These are phyloP conservation scores for Leucosporidium yakuticum DNA, from an alignment of 768 basidiomycete species.

Conservation along the genomic window DNA sequence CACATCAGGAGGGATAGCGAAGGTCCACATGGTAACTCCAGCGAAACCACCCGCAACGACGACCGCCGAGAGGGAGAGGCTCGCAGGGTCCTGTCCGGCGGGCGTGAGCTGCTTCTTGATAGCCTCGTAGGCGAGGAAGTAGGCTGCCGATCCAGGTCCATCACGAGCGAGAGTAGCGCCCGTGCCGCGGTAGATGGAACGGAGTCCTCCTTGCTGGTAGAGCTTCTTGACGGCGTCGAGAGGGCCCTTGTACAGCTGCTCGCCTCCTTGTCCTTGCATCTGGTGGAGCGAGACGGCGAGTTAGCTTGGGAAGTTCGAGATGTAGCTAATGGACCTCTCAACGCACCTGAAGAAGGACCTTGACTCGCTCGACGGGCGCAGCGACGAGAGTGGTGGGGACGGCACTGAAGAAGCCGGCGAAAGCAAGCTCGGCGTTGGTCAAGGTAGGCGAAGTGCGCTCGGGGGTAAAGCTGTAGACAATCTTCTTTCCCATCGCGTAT, in stretches of 20 bases:
- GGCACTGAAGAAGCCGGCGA: slow-evolving; percentile 90
- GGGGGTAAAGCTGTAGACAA: slow-evolving; percentile 75
- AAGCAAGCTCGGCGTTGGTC: slow-evolving; percentile 71
- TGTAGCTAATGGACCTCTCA: neutral
- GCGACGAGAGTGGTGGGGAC: slow-evolving; percentile 84
- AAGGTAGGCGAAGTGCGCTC: slow-evolving; percentile 60
- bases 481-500: slow-evolving; percentile 83
- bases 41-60: slow-evolving; percentile 89
- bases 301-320: slow-evolving; percentile 12
- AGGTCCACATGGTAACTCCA: slow-evolving; percentile 95
- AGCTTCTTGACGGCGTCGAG: slow-evolving; percentile 81
- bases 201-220: slow-evolving; percentile 87
- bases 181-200: slow-evolving; percentile 86
- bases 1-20: slow-evolving; percentile 95
- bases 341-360: slow-evolving; percentile 82
- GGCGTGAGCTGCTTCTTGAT: slow-evolving; percentile 82
- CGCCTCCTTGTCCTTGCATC: slow-evolving; percentile 82
- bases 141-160: slow-evolving; percentile 92
- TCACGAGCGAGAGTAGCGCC: slow-evolving; percentile 89
- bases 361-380: slow-evolving; percentile 94
- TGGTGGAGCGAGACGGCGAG: slow-evolving; percentile 39
- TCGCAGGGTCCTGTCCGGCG: slow-evolving; percentile 65
- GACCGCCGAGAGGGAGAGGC: slow-evolving; percentile 77
- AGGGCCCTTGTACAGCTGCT: slow-evolving; percentile 78
- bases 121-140: slow-evolving; percentile 95